These are phyloP conservation scores for Catharanthus roseus DNA, from an alignment of 257 asterid genomes.

Conservation along the genomic window DNA sequence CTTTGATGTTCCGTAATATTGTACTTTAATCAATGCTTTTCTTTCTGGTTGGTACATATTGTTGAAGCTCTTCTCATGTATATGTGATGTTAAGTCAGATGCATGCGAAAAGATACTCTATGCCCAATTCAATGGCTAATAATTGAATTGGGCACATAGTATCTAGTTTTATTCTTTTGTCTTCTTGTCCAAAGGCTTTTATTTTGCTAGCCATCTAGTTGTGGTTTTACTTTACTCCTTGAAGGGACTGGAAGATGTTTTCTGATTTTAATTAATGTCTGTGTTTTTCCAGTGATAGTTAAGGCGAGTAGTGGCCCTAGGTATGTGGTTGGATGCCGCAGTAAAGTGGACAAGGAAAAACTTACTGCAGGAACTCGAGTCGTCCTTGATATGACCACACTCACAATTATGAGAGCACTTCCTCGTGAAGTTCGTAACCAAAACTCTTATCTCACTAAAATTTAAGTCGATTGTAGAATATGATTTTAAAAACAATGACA, in stretches of 20 bases:
- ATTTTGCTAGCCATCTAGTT: background rate
- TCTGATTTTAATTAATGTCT: conserved; percentile 7
- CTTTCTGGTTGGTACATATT: background rate
- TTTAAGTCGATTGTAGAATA: background rate
- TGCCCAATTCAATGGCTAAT: background rate
- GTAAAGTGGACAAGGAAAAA: conserved; percentile 92
- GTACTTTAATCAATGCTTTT: background rate
- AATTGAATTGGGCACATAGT: background rate
- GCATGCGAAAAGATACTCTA: background rate
- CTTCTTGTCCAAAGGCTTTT: background rate
- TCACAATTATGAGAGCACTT: conserved; percentile 95
- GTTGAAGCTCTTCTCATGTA: background rate
- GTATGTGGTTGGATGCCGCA: conserved; percentile 97
- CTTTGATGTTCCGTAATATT: background rate
- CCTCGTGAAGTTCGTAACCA: conserved; percentile 78
- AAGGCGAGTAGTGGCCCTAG: conserved; percentile 97
- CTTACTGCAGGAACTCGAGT: conserved; percentile 92
- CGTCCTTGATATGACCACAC: conserved; percentile 96
- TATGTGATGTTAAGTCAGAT: background rate
- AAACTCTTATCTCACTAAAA: background rate
- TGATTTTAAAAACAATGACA: background rate
- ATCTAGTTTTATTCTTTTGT: background rate
- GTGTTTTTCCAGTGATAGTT: conserved; percentile 61
- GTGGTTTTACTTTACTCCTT: conserved; percentile 1
- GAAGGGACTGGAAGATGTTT: conserved; percentile 5